phyloP scores from a whole-genome alignment of 495 filamentous ascomycete genomes.

The Aspergillus bridgeri region DNA sequence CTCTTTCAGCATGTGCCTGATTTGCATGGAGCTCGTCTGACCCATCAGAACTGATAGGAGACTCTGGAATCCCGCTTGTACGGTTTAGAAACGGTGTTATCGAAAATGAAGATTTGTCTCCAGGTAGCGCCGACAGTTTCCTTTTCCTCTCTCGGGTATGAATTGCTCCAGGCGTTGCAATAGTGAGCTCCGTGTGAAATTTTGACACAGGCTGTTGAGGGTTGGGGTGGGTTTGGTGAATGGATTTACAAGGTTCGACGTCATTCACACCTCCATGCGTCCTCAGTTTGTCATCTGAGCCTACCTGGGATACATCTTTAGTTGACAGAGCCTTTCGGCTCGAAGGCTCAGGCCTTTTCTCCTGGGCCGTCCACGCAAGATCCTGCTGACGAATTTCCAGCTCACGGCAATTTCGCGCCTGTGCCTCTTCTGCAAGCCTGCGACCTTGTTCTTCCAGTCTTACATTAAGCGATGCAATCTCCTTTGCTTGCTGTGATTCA shows the following conservation, averaged over 20 bases:
- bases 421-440: constrained; percentile 43
- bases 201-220: constrained; percentile 43
- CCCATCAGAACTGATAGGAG: constrained; percentile 35
- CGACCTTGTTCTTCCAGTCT: constrained; percentile 40
- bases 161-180: constrained; percentile 67
- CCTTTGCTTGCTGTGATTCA: constrained; percentile 33
- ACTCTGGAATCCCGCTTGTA: constrained; percentile 52
- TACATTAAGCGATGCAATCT: constrained; percentile 45
- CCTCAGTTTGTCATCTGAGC: constrained; percentile 43
- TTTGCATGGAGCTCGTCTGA: constrained; percentile 21
- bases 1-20: not conserved
- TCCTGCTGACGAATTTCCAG: constrained; percentile 27
- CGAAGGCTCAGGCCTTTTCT: constrained; percentile 65
- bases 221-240: constrained; percentile 24
- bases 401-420: constrained; percentile 28
- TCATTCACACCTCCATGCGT: constrained; percentile 27
- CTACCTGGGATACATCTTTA: constrained; percentile 66
- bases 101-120: constrained; percentile 86
- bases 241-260: constrained; percentile 16
- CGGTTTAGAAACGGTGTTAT: constrained; percentile 91
- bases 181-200: constrained; percentile 48
- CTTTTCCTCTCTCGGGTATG: constrained; percentile 51
- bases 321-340: constrained; percentile 61
- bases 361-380: constrained; percentile 52
- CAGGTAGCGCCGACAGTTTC: constrained; percentile 54